phyloP scores from a whole-genome alignment of 2,329 filamentous ascomycete species.

The Pseudogymnoascus sp. region DNA sequence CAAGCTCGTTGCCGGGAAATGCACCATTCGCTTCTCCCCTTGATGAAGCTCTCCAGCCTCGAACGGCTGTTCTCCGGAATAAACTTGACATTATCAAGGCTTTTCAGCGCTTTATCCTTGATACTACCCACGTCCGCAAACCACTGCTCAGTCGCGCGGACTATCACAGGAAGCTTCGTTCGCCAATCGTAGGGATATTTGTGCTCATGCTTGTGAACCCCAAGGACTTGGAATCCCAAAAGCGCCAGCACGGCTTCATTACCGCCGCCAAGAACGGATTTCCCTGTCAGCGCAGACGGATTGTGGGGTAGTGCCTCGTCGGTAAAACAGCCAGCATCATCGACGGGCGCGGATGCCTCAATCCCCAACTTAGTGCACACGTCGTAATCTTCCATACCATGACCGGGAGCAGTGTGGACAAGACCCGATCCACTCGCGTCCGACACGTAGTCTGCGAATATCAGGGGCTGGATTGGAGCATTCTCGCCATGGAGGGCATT shows the following conservation, averaged over 20 bases:
- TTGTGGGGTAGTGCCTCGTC: constrained; percentile 65
- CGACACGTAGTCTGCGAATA: constrained; percentile 83
- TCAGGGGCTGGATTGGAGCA: constrained; percentile 55
- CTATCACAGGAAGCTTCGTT: constrained; percentile 84
- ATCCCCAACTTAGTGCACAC: constrained; percentile 65
- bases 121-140: constrained; percentile 87
- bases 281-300: constrained; percentile 57
- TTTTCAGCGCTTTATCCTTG: constrained; percentile 61
- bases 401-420: constrained; percentile 90
- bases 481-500: constrained; percentile 57
- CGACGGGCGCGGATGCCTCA: constrained; percentile 69
- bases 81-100: constrained; percentile 66
- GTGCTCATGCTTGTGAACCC: constrained; percentile 65
- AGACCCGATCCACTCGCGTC: constrained; percentile 84
- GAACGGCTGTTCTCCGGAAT: constrained; percentile 65
- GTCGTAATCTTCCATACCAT: constrained; percentile 94
- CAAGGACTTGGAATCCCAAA: constrained; percentile 56
- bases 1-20: constrained; percentile 93
- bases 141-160: constrained; percentile 92
- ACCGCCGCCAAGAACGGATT: constrained; percentile 63
- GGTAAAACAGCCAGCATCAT: constrained; percentile 74
- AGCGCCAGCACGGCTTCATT: constrained; percentile 61
- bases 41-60: constrained; percentile 76
- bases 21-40: constrained; percentile 89
- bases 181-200: constrained; percentile 99